A percentile compares a stretch with the other conserved stretches of the same genome.
Evolutionary conservation across 176 grass and related monocot species (phyloP).

Genomic region (Raddia distichophylla): DNA sequence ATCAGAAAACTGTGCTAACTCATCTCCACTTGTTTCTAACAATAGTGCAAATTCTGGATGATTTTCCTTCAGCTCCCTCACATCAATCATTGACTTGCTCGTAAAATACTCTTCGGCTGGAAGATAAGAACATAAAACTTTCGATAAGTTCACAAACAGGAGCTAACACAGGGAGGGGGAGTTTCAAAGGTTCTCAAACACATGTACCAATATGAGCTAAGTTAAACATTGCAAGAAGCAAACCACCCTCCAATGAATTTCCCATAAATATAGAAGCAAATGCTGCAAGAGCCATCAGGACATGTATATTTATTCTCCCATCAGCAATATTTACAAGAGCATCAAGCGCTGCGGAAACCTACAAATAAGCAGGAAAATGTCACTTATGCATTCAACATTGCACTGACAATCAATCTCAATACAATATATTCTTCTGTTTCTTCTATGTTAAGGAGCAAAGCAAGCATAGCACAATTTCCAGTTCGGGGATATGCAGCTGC

Average conservation of each 20-base stretch:
- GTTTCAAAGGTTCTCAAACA: neutral
- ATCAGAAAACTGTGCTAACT: conserved; percentile 70
- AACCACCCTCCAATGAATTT: conserved; percentile 92
- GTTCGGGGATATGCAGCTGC: neutral
- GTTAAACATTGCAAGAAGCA: conserved; percentile 99
- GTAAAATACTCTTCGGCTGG: conserved; percentile 97
- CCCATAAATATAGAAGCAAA: conserved; percentile 99
- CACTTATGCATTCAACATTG: conserved; percentile 12
- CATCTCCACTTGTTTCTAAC: conserved; percentile 62
- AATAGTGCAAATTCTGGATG: conserved; percentile 91
- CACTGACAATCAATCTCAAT: conserved; percentile 21
- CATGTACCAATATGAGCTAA: conserved; percentile 91
- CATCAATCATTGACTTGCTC: conserved; percentile 91
- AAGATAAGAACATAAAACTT: conserved; percentile 18
- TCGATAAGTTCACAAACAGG: conserved; percentile 9
- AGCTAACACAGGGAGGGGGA: neutral
- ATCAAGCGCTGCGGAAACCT: conserved; percentile 95
- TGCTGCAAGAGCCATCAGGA: conserved; percentile 96
- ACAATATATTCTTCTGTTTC: neutral
- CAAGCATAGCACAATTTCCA: neutral
- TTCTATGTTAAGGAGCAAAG: neutral
- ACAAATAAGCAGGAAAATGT: conserved; percentile 36
- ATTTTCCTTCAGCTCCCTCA: conserved; percentile 92
- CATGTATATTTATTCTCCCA: conserved; percentile 97
- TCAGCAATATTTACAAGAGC: conserved; percentile 86